Evolutionary conservation across 371 early-diverging fungal species (phyloP), one percentile per base, ranked within the genome.

Genomic region (Mortierella sp.): DNA sequence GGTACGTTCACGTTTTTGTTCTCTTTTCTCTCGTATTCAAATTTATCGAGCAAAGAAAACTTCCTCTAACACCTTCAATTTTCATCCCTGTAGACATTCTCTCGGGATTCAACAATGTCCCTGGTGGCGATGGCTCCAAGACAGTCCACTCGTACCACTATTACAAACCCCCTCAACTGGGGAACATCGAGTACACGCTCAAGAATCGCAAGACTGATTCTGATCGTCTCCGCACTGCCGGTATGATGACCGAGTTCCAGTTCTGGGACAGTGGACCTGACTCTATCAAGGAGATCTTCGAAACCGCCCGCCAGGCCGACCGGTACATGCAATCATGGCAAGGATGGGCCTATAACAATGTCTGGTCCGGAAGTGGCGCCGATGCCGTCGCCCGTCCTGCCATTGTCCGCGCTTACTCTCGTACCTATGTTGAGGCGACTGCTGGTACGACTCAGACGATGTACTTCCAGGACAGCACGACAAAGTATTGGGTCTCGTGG

Each of bases 31-130:
- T 32, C 6, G 21, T 4, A 16, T 21, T 51, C 16, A 35, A 54
- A 41, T 41, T 41, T 6, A 41, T 41, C 41, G 41, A 41, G 41
- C 41, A 41, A 4, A 6, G 6, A 41, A 41, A 41, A 24, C 24
- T 41, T 32, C 35, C 46, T 16, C 32, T 65, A 49, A 54, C 54
- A 12, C 44, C 41, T 10, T 35, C 21, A 11, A 51, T 16, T 41
- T 43, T 4, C 27, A 46, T 21, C 0, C 21, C 4, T 11, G 18
- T 70, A 71, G 83, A 90, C 65, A 88, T 91, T 41, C 68, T 81
- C 8, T 84, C 83, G n/a, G 92, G 92, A 7, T 92, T 91, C 83
- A 89, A 88, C 70, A 86, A 88, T n/a, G 90, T 88, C 14, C 92
- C 92, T 71, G 88, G 91, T 35, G 89, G 89, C 2, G 90, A 90